A percentile compares a stretch with the other conserved stretches of the same genome.
Evolutionary conservation across 1,284 basidiomycete genomes (phyloP).

Genomic region (Leccinum cinnamomeum): DNA sequence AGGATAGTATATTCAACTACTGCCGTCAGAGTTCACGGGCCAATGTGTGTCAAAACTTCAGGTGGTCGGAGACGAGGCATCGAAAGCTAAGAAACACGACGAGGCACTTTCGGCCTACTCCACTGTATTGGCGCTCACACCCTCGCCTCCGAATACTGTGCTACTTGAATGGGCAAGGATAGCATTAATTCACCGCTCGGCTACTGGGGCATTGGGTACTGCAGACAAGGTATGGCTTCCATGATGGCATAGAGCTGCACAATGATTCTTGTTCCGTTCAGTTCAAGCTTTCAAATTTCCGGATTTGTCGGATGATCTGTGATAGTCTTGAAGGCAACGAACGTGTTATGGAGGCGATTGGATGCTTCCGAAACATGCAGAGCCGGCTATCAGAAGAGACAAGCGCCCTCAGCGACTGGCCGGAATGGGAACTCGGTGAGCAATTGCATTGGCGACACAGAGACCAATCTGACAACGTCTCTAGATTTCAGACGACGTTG

Average conservation of each 20-base stretch:
- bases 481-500: background rate
- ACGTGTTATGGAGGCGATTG: background rate
- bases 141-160: background rate
- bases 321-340: background rate
- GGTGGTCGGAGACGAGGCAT: background rate
- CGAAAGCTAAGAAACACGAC: background rate
- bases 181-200: background rate
- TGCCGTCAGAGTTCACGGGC: background rate
- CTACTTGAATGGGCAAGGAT: background rate
- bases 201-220: background rate
- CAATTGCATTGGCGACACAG: background rate
- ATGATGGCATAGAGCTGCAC: background rate
- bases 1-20: background rate
- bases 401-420: background rate
- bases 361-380: background rate
- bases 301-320: background rate
- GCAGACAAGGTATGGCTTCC: background rate
- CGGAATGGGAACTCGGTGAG: background rate
- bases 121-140: background rate
- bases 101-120: background rate
- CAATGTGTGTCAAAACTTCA: background rate
- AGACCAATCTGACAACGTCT: background rate
- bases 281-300: background rate
- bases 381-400: background rate
- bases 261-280: background rate